Base-by-base conservation (phyloP, 768 basidiomycete species). In the Mycena rosella region DNA sequence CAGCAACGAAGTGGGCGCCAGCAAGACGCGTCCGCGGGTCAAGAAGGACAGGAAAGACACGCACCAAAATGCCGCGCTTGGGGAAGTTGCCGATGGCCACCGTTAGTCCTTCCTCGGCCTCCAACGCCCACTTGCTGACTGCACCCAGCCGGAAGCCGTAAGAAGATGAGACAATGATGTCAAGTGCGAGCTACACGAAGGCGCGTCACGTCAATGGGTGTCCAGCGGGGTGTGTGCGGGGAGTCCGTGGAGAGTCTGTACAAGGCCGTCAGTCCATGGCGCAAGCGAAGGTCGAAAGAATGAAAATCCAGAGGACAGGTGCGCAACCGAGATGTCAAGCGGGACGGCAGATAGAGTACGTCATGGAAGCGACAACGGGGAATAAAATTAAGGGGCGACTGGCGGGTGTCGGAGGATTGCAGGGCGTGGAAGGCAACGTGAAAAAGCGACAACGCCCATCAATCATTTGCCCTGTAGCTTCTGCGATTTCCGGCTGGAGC, bases 11-110 rank as follows among this genome's bases (percentile, higher is more conserved):
- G n/a, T n/a, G n/a, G n/a, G n/a, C n/a, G n/a, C 3, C 42, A 44
- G n/a, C 20, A 44, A 44, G 42, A 44, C n/a, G 42, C 42, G n/a
- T 20, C 42, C 42, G 42, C 20, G 11, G 20, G 42, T 38, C 51
- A 74, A n/a, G n/a, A 62, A 71, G 59, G 73, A 71, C 60, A 29
- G 10, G 14, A 62, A 54, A 24, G 42, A 22, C 10, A 72, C 80
- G 68, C 79, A 90, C 89, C 63, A 92, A 78, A 67, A 92, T 86
- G 44, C 90, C 90, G 72, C 92, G 87, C 78, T 91, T 93, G 40
- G 92, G 92, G 75, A 94, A 94, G 79, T 94, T 91, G 59, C 87
- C 86, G 69, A 94, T 90, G 60, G 92, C 92, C 68, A 87, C 89
- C 66, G 88, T 88, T 44, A 94, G 85, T 34, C 88, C 85, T 75